These are phyloP conservation scores for Ambrosia artemisiifolia DNA, from an alignment of 129 eudicot species.

Conservation along the genomic window DNA sequence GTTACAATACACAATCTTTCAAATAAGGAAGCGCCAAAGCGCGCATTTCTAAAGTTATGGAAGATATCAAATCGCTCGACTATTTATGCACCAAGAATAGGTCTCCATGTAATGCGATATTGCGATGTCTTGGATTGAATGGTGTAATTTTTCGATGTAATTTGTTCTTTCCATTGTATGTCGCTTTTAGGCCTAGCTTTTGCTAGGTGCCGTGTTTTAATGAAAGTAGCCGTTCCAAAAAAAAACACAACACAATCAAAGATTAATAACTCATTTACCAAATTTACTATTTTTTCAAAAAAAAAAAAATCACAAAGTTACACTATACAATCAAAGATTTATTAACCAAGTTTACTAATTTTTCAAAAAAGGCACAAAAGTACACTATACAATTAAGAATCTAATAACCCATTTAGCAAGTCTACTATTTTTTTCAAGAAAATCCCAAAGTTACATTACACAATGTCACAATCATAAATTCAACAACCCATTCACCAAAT, in stretches of 20 bases:
- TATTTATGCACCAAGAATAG: no score
- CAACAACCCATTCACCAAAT: slow-evolving; percentile 24
- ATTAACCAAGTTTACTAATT: slow-evolving; percentile 3
- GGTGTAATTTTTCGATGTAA: no score
- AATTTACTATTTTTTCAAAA: background rate
- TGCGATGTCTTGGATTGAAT: no score
- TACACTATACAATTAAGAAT: background rate
- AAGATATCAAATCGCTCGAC: no score
- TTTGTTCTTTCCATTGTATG: no score
- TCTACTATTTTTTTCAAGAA: background rate
- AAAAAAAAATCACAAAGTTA: background rate
- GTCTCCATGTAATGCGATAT: no score
- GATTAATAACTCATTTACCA: slow-evolving; percentile 19
- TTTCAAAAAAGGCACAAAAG: background rate
- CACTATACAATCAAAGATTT: background rate
- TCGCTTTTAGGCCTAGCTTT: no score
- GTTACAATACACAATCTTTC: no score
- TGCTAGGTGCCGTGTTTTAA: no score
- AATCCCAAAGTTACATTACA: background rate
- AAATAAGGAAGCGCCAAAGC: no score
- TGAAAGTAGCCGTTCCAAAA: background rate
- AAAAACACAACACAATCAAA: background rate
- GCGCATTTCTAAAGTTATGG: no score
- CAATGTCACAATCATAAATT: slow-evolving; percentile 1
- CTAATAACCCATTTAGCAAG: slow-evolving; percentile 24